These are phyloP conservation scores for Trypanosoma theileri DNA, from an alignment of 208 protist species.

Conservation along the genomic window DNA sequence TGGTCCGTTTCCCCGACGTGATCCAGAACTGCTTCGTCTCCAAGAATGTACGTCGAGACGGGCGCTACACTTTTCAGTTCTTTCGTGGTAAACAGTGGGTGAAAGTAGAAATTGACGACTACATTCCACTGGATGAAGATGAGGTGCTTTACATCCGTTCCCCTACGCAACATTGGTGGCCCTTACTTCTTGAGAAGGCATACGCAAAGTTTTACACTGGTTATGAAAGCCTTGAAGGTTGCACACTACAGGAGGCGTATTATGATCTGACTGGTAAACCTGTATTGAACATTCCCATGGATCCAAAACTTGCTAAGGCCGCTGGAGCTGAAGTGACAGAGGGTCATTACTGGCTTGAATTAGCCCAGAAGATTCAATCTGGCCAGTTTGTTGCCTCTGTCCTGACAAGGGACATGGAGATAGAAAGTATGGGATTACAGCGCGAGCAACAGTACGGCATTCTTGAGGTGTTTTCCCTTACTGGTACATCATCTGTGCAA, in stretches of 20 bases:
- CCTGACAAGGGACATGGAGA: constrained; percentile 52
- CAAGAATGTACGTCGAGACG: constrained; percentile 70
- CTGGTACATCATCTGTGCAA: constrained; percentile 50
- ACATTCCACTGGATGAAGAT: constrained; percentile 50
- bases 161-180: constrained; percentile 71
- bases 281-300: constrained; percentile 42
- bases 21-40: constrained; percentile 84
- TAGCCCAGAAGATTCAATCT: constrained; percentile 58
- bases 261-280: constrained; percentile 67
- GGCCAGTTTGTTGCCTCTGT: constrained; percentile 55
- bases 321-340: constrained; percentile 44
- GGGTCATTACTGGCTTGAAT: constrained; percentile 58
- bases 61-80: constrained; percentile 86
- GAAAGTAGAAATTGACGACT: constrained; percentile 64
- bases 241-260: constrained; percentile 56
- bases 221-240: constrained; percentile 60
- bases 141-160: constrained; percentile 64
- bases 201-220: constrained; percentile 85
- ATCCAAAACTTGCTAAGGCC: constrained; percentile 34
- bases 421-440: constrained; percentile 71
- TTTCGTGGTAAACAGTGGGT: constrained; percentile 67
- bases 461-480: constrained; percentile 76
- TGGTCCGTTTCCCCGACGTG: constrained; percentile 66
- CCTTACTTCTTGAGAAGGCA: constrained; percentile 71
- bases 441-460: constrained; percentile 78